These are phyloP conservation scores for Dioszegia crocea DNA, from an alignment of 768 basidiomycete species.

Conservation along the genomic window DNA sequence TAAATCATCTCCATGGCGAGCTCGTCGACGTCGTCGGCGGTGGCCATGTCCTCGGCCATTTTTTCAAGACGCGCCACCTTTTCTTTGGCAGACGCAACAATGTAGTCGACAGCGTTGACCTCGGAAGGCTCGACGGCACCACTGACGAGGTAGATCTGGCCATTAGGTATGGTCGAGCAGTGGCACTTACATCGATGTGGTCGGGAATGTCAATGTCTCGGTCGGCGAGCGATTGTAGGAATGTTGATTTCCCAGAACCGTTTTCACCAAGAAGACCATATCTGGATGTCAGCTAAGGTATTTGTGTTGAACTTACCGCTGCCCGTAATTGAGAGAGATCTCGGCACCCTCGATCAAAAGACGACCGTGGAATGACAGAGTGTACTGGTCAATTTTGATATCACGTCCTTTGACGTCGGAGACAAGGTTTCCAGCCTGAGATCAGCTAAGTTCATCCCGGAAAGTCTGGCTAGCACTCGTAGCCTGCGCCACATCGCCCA, in stretches of 20 bases:
- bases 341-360: conserved; percentile 56
- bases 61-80: conserved; percentile 92
- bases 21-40: conserved; percentile 87
- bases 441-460: conserved; percentile 32
- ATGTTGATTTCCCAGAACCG: conserved; percentile 88
- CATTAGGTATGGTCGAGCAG: background rate
- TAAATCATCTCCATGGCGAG: conserved; percentile 79
- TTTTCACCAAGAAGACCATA: conserved; percentile 97
- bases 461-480: no score
- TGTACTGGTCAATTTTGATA: conserved; percentile 94
- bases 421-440: conserved; percentile 76
- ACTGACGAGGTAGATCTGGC: conserved; percentile 81
- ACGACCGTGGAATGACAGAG: conserved; percentile 94
- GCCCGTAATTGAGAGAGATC: conserved; percentile 51
- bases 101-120: conserved; percentile 94
- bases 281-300: conserved; percentile 27
- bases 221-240: conserved; percentile 83
- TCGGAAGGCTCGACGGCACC: conserved; percentile 96
- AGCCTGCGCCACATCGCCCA: background rate
- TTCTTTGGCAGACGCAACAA: conserved; percentile 81
- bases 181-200: conserved; percentile 69
- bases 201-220: conserved; percentile 90
- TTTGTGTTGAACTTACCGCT: conserved; percentile 27
- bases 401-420: conserved; percentile 90
- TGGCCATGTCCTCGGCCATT: conserved; percentile 84